Conservation (phyloP, 305 asterid genomes). For the Fraxinus nigra region DNA sequence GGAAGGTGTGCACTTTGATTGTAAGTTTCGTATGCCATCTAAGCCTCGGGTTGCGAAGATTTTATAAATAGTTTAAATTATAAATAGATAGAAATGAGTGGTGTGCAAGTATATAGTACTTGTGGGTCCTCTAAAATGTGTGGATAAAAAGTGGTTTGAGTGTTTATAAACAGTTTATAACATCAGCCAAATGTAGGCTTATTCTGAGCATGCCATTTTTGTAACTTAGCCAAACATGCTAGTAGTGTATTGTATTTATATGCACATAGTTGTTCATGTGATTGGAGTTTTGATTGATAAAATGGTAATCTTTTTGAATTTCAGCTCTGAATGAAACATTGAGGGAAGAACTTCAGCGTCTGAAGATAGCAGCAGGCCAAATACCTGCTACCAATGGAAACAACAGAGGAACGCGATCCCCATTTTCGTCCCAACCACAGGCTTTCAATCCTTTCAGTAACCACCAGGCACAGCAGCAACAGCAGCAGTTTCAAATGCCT, state of each 20-base stretch:
- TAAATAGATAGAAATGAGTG: background rate
- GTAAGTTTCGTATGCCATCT: too few relatives aligned
- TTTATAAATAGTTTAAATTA: too few relatives aligned
- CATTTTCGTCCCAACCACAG: constrained; percentile 43
- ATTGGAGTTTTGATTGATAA: background rate
- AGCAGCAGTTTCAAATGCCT: constrained; percentile 32
- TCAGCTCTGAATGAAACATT: constrained; percentile 77
- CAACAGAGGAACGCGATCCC: constrained; percentile 42
- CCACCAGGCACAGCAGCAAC: constrained; percentile 39
- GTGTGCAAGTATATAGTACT: background rate
- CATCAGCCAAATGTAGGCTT: background rate
- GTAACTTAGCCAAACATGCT: background rate
- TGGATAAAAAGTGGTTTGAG: background rate
- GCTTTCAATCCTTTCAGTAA: constrained; percentile 40
- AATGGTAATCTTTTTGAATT: background rate
- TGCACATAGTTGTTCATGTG: background rate
- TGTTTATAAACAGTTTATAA: background rate
- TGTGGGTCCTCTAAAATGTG: background rate
- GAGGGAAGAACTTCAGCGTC: constrained; percentile 73
- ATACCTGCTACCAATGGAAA: constrained; percentile 44
- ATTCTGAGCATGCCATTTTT: background rate
- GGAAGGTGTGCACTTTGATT: too few relatives aligned
- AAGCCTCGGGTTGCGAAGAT: too few relatives aligned
- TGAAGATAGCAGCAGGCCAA: constrained; percentile 73
- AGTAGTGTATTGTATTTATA: background rate